phyloP scores from a whole-genome alignment of 1,284 basidiomycete species.

The Ustilago bromivora region DNA sequence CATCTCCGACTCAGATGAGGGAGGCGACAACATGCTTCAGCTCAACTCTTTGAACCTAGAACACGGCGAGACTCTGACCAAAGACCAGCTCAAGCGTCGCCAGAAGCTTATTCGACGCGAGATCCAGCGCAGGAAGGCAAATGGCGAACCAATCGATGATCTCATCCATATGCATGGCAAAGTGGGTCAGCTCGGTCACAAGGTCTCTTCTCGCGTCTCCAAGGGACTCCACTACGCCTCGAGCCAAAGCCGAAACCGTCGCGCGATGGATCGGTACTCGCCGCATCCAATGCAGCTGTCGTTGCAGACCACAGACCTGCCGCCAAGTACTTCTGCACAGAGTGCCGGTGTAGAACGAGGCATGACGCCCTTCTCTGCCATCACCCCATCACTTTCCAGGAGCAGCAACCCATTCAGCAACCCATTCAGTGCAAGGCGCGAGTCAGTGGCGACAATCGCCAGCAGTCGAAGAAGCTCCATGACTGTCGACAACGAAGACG shows the following conservation, averaged over 20 bases:
- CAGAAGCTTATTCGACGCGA: slow-evolving; percentile 55
- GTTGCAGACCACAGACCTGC: slow-evolving; percentile 34
- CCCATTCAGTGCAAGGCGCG: slow-evolving; percentile 27
- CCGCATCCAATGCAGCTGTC: slow-evolving; percentile 40
- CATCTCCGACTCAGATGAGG: slow-evolving; percentile 25
- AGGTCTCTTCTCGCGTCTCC: slow-evolving; percentile 44
- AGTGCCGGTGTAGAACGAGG: slow-evolving; percentile 18
- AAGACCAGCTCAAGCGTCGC: slow-evolving; percentile 48
- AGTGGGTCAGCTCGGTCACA: slow-evolving; percentile 35
- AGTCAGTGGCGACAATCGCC: slow-evolving; percentile 36
- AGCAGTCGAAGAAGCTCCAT: slow-evolving; percentile 48
- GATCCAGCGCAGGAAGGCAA: slow-evolving; percentile 48
- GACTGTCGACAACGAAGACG: slow-evolving; percentile 29
- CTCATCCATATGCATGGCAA: slow-evolving; percentile 33
- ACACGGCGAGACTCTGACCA: slow-evolving; percentile 56
- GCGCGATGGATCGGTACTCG: slow-evolving; percentile 64
- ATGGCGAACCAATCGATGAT: slow-evolving; percentile 40
- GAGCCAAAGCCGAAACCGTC: slow-evolving; percentile 56
- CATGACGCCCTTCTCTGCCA: slow-evolving; percentile 24
- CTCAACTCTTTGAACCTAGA: slow-evolving; percentile 39
- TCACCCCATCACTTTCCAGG: slow-evolving; percentile 34
- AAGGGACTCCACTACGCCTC: slow-evolving; percentile 59
- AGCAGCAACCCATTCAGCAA: slow-evolving; percentile 31
- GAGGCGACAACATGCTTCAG: slow-evolving; percentile 25
- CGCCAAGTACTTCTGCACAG: slow-evolving; percentile 21